Base-by-base conservation (phyloP, 768 basidiomycete genomes). In the Guyanaporus albipodus region DNA sequence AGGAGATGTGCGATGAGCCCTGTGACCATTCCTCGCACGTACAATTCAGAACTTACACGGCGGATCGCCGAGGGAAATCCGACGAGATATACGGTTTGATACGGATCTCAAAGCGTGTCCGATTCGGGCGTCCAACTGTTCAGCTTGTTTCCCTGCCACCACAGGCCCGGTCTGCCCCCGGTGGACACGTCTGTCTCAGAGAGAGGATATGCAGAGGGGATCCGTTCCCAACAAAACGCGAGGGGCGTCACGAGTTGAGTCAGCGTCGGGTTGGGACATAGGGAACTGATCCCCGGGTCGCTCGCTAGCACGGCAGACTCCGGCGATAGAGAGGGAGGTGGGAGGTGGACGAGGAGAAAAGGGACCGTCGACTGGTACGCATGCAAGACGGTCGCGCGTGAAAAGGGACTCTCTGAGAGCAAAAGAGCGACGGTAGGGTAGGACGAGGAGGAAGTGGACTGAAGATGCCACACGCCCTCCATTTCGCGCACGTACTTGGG, bases 401-500 rank as follows among this genome's bases (percentile, higher is more conserved):
- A 89, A 66, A 92, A 96, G 1, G 79, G 71, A 15, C 88, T 91
- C 59, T 88, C 77, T 1, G 91, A 94, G 29, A 92, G 70, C 42
- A 95, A 73, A 18, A 94, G 65, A 1, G 85, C 90, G n/a, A 91
- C 76, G 32, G 54, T 52, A 26, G 44, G 52, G 42, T 54, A 48
- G 6, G 42, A 21, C 24, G 34, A 37, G 26, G 34, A 38, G 11
- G 33, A 23, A 38, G 22, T 48, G 27, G 53, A 17, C 1, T 50
- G 55, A 46, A 70, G 60, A 56, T 80, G 74, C 44, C 85, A 67
- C 11, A 93, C 92, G n/a, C 93, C 93, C 61, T 96, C 93, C 69
- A 94, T 74, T 62, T 96, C 93, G 26, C 93, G 80, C 0, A 96
- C 78, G 55, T 84, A 85, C 21, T 82, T 81, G 3, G 92, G 91